Evolutionary conservation across 2,329 filamentous ascomycete species (phyloP).

Genomic region (Alternaria incomplexa): DNA sequence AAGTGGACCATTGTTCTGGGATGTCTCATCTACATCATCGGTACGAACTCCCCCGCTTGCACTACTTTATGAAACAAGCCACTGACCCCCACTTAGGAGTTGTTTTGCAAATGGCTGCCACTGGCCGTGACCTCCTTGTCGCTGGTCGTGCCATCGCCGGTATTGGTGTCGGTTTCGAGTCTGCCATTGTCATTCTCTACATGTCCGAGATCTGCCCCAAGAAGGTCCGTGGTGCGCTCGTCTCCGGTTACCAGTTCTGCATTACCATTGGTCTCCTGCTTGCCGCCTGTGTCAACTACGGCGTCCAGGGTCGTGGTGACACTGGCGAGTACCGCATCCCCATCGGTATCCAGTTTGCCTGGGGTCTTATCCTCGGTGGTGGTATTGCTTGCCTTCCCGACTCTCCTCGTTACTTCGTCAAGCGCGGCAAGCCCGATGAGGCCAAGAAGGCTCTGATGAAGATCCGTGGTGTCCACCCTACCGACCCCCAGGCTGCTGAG

Average conservation of each 20-base stretch:
- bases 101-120: conserved; percentile 30
- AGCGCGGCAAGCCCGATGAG: conserved; percentile 75
- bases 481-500: background rate
- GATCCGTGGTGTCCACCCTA: background rate
- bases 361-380: conserved; percentile 74
- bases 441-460: conserved; percentile 50
- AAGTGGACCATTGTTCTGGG: conserved; percentile 62
- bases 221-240: conserved; percentile 78
- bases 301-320: conserved; percentile 65
- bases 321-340: conserved; percentile 76
- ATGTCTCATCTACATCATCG: conserved; percentile 44
- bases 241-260: conserved; percentile 80
- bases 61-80: conserved; percentile 31
- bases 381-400: conserved; percentile 82
- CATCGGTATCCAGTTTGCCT: conserved; percentile 79
- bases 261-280: conserved; percentile 80
- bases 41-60: conserved; percentile 23
- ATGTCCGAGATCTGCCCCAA: conserved; percentile 80
- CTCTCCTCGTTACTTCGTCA: conserved; percentile 85
- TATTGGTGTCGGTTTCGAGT: conserved; percentile 36
- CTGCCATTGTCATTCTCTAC: conserved; percentile 63
- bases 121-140: background rate
- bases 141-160: background rate
- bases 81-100: conserved; percentile 45
- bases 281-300: conserved; percentile 77